Percentiles rank a stretch among this genome's conserved stretches.
phyloP scores from a whole-genome alignment of 2,329 filamentous ascomycete genomes.

The Akanthomyces lecanii region DNA sequence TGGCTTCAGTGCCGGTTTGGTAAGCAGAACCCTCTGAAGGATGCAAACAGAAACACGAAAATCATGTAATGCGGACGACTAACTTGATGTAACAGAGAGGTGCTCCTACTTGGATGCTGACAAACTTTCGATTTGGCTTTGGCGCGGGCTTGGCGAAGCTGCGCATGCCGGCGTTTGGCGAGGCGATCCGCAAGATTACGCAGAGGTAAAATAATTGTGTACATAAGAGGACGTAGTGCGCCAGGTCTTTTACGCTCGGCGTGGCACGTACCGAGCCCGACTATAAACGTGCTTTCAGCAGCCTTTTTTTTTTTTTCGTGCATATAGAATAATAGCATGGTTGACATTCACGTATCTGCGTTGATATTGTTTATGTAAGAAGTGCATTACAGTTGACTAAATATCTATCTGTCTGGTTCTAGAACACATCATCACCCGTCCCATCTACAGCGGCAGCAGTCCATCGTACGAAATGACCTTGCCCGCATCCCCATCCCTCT shows the following conservation, averaged over 20 bases:
- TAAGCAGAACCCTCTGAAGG: constrained; percentile 20
- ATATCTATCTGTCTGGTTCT: neutral
- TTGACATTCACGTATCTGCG: too few relatives aligned
- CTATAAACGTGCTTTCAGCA: neutral
- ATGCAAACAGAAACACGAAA: too few relatives aligned
- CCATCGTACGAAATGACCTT: constrained; percentile 25
- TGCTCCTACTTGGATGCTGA: constrained; percentile 23
- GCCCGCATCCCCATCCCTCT: constrained; percentile 33
- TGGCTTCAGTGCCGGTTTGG: constrained; percentile 25
- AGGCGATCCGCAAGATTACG: neutral
- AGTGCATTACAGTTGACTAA: neutral
- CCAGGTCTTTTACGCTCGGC: too few relatives aligned
- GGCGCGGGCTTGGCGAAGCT: neutral
- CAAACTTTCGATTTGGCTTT: neutral
- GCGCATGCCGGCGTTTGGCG: neutral
- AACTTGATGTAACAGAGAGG: constrained; percentile 19
- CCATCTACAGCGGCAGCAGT: constrained; percentile 22
- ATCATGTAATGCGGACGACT: neutral
- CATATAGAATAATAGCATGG: too few relatives aligned
- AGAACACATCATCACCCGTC: too few relatives aligned
- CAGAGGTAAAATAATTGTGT: neutral
- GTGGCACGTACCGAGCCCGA: neutral
- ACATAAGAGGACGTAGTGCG: neutral
- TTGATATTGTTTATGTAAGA: too few relatives aligned
- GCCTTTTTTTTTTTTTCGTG: neutral